Percentiles rank a stretch among this genome's conserved stretches.
phyloP scores from a whole-genome alignment of 2,329 filamentous ascomycete genomes.

The Periglandula ipomoeae region DNA sequence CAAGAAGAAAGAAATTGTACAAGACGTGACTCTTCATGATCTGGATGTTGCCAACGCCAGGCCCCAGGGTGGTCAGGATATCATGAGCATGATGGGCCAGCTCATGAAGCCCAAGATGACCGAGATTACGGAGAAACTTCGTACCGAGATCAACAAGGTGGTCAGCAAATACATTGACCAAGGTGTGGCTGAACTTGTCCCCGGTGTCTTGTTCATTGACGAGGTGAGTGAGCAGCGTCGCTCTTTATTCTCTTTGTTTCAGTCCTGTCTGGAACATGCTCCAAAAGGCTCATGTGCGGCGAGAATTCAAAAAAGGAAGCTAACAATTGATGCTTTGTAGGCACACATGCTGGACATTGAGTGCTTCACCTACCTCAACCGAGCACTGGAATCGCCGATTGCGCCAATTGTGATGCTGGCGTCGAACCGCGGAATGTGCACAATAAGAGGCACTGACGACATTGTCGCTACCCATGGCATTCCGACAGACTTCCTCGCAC shows the following conservation, averaged over 20 bases:
- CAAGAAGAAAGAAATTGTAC: slow-evolving; percentile 99
- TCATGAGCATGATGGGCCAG: slow-evolving; percentile 99
- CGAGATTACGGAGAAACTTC: slow-evolving; percentile 95
- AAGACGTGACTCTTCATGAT: slow-evolving; percentile 95
- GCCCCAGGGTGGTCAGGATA: slow-evolving; percentile 94
- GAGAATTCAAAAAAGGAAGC: slow-evolving; percentile 7
- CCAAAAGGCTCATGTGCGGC: neutral
- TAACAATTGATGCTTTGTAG: slow-evolving; percentile 32
- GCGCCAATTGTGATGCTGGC: slow-evolving; percentile 96
- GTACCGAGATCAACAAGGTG: slow-evolving; percentile 96
- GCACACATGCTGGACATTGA: slow-evolving; percentile 99
- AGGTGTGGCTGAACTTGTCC: slow-evolving; percentile 94
- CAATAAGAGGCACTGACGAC: slow-evolving; percentile 78
- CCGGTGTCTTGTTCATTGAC: slow-evolving; percentile 95
- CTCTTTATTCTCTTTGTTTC: slow-evolving; percentile 1
- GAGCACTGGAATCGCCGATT: slow-evolving; percentile 89
- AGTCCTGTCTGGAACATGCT: neutral
- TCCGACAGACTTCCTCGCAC: slow-evolving; percentile 84
- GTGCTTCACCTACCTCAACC: slow-evolving; percentile 98
- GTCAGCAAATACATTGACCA: slow-evolving; percentile 99
- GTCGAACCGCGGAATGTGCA: slow-evolving; percentile 89
- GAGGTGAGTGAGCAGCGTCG: slow-evolving; percentile 55
- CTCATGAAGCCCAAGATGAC: slow-evolving; percentile 99
- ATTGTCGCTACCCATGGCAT: slow-evolving; percentile 86
- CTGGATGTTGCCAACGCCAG: slow-evolving; percentile 91